Percentiles rank a stretch among this genome's conserved stretches.
phyloP scores from a whole-genome alignment of 352 stramenopile genomes.

The Globisporangium ultimum region DNA sequence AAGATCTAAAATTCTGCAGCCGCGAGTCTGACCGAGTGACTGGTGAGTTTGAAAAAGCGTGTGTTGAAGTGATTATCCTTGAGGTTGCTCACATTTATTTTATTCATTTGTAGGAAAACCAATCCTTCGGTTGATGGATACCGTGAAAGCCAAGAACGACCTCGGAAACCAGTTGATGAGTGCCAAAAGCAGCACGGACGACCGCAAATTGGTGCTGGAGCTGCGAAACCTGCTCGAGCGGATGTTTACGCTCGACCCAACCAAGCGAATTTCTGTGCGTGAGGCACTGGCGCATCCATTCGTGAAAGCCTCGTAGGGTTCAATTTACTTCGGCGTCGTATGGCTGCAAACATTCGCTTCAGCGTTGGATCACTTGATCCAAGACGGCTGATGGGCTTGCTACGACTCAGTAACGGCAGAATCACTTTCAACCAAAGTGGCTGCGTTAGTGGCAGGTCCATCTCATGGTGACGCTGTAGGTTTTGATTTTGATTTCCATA shows the following conservation, averaged over 20 bases:
- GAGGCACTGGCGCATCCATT: constrained; percentile 85
- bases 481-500: constrained; percentile 9
- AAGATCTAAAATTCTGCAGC: constrained; percentile 84
- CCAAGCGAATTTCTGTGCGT: constrained; percentile 68
- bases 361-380: neutral
- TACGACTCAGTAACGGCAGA: neutral
- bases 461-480: constrained; percentile 12
- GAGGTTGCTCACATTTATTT: neutral
- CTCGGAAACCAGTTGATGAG: constrained; percentile 47
- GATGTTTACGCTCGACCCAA: constrained; percentile 80
- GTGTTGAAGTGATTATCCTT: neutral
- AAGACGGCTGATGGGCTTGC: neutral
- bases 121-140: constrained; percentile 68
- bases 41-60: constrained; percentile 28
- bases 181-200: constrained; percentile 62
- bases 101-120: constrained; percentile 43
- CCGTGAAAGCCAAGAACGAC: constrained; percentile 60
- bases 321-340: neutral
- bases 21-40: constrained; percentile 79
- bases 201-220: constrained; percentile 62
- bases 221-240: constrained; percentile 75
- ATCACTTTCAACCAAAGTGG: neutral
- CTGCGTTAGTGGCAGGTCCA: neutral
- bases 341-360: neutral
- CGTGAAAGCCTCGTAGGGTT: constrained; percentile 30